Conservation (phyloP, 2,329 filamentous ascomycete species). For the Colletotrichum coccodes region DNA sequence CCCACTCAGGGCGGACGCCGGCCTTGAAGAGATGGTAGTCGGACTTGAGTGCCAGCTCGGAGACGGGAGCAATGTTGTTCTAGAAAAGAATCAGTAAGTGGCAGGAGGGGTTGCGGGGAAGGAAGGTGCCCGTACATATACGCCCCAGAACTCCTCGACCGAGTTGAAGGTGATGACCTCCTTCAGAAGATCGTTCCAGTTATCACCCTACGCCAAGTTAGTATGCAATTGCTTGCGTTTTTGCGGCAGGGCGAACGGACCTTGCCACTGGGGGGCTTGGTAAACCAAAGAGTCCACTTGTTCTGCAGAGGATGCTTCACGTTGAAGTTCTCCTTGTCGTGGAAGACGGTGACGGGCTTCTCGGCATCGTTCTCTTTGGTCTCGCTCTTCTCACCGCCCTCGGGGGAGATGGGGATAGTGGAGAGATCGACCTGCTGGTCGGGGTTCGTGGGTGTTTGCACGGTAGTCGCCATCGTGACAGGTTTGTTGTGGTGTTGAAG, state of each 20-base stretch:
- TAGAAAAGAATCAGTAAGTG: slow-evolving; percentile 49
- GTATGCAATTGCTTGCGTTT: slow-evolving; percentile 35
- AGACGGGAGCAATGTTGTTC: slow-evolving; percentile 99
- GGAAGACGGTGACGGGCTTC: slow-evolving; percentile 92
- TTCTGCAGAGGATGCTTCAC: slow-evolving; percentile 99
- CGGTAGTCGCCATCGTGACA: slow-evolving; percentile 48
- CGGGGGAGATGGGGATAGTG: slow-evolving; percentile 74
- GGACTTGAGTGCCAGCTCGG: slow-evolving; percentile 95
- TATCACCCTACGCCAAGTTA: slow-evolving; percentile 78
- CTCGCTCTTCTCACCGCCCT: slow-evolving; percentile 63
- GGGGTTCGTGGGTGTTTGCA: slow-evolving; percentile 34
- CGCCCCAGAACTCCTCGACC: slow-evolving; percentile 99
- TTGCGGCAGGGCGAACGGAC: slow-evolving; percentile 56
- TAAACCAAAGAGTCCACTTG: slow-evolving; percentile 99
- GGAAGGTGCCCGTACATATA: slow-evolving; percentile 78
- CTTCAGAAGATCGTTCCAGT: slow-evolving; percentile 98
- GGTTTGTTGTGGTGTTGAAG: slow-evolving; percentile 19
- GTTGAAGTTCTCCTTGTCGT: slow-evolving; percentile 99
- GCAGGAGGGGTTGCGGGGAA: slow-evolving; percentile 19
- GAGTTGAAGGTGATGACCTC: slow-evolving; percentile 99
- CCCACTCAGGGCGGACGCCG: slow-evolving; percentile 97
- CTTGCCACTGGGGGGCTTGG: slow-evolving; percentile 96
- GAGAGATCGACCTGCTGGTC: slow-evolving; percentile 71
- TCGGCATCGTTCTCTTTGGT: slow-evolving; percentile 60
- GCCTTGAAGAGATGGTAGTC: slow-evolving; percentile 99